Percentiles rank a stretch among this genome's conserved stretches.
These are phyloP conservation scores for Aspergillus sparsus DNA, from an alignment of 495 filamentous ascomycete genomes.

Conservation along the genomic window DNA sequence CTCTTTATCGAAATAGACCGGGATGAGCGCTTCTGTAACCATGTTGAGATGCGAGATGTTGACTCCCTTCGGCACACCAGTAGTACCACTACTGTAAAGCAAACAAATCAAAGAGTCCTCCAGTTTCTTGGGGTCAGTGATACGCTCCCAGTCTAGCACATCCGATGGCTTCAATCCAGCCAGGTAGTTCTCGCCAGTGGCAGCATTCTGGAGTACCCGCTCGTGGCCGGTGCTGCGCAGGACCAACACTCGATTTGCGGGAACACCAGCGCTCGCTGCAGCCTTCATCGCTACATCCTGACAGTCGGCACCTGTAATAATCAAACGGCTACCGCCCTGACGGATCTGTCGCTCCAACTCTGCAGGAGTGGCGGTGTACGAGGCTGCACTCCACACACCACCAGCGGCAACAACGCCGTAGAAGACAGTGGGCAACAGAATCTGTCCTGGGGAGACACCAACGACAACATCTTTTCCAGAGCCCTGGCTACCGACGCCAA, in stretches of 20 bases:
- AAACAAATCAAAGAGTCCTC: constrained; percentile 27
- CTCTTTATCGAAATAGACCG: constrained; percentile 26
- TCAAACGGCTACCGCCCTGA: constrained; percentile 16
- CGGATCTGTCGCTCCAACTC: constrained; percentile 47
- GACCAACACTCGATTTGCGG: constrained; percentile 36
- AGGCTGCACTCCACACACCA: constrained; percentile 49
- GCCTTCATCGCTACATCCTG: constrained; percentile 44
- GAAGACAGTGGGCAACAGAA: constrained; percentile 46
- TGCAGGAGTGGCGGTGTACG: constrained; percentile 35
- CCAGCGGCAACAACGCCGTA: constrained; percentile 52
- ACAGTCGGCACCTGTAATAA: constrained; percentile 17
- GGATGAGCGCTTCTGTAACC: constrained; percentile 29
- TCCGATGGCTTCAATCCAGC: constrained; percentile 23
- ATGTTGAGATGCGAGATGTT: constrained; percentile 41
- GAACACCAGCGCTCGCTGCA: constrained; percentile 61
- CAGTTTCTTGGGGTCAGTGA: constrained; percentile 44
- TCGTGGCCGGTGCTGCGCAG: constrained; percentile 20
- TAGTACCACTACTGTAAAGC: constrained; percentile 41
- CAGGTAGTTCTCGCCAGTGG: constrained; percentile 23
- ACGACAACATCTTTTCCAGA: constrained; percentile 53
- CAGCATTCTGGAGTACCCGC: constrained; percentile 18
- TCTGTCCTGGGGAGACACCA: constrained; percentile 51
- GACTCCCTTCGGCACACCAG: constrained; percentile 43
- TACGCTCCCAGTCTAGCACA: constrained; percentile 43
- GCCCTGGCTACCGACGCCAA: constrained; percentile 48